Conservation (phyloP, 2,329 filamentous ascomycete genomes). For the Penicillium vulpinum region DNA sequence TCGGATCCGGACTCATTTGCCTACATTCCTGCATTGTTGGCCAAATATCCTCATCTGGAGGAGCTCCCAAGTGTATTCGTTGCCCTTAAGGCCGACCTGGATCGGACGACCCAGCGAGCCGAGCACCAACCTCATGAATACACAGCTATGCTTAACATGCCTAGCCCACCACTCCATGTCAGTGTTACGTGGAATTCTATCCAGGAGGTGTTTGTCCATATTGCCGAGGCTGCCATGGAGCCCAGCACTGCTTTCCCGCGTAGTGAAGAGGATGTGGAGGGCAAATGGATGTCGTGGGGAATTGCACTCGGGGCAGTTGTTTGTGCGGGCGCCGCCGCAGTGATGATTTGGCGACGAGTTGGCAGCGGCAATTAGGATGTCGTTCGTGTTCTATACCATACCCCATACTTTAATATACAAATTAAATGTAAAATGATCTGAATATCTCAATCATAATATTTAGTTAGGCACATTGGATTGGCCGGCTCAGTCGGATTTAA, state of each 20-base stretch:
- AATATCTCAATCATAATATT: neutral
- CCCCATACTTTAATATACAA: conserved; percentile 4
- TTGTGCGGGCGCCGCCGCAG: conserved; percentile 58
- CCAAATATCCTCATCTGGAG: conserved; percentile 78
- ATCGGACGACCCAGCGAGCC: conserved; percentile 93
- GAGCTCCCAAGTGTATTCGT: conserved; percentile 90
- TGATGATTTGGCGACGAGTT: conserved; percentile 60
- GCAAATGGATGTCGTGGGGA: conserved; percentile 81
- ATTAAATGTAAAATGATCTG: neutral
- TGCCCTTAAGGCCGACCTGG: conserved; percentile 89
- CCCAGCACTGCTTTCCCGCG: conserved; percentile 87
- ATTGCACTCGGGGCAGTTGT: conserved; percentile 74
- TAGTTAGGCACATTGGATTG: neutral
- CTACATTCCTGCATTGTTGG: conserved; percentile 79
- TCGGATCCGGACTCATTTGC: conserved; percentile 94
- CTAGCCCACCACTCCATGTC: conserved; percentile 80
- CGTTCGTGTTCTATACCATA: conserved; percentile 20
- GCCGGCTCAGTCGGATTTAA: conserved; percentile 16
- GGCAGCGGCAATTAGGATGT: conserved; percentile 35
- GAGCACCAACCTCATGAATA: conserved; percentile 92
- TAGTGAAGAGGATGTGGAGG: conserved; percentile 74
- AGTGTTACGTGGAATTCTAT: conserved; percentile 94
- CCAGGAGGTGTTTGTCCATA: conserved; percentile 84
- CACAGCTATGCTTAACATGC: conserved; percentile 80
- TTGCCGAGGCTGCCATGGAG: conserved; percentile 89